Conservation (phyloP, 345 rosid species). For the Corchorus olitorius region DNA sequence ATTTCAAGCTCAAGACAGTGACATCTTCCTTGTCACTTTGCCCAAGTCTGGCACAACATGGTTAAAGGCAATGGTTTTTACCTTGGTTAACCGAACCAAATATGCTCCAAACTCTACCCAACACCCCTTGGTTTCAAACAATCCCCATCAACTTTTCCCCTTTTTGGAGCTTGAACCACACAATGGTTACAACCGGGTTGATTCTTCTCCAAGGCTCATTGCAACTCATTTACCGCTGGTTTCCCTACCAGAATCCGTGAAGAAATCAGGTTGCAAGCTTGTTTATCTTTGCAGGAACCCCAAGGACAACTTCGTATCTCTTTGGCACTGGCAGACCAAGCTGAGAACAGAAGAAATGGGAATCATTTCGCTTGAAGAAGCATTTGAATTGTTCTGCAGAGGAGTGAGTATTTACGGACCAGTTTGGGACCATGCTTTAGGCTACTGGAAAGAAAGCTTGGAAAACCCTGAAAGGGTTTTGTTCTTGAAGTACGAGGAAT, state of each 20-base stretch:
- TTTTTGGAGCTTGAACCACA: constrained; percentile 40
- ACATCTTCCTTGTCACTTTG: constrained; percentile 48
- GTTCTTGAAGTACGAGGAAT: constrained; percentile 57
- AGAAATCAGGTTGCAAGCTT: constrained; percentile 42
- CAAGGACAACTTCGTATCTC: constrained; percentile 55
- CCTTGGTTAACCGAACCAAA: constrained; percentile 36
- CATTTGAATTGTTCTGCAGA: constrained; percentile 46
- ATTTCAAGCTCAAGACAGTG: constrained; percentile 45
- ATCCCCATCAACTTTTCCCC: constrained; percentile 61
- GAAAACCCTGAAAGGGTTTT: constrained; percentile 40
- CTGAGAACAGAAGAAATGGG: constrained; percentile 31
- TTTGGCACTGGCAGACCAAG: constrained; percentile 56
- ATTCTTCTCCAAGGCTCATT: constrained; percentile 43
- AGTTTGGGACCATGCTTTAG: constrained; percentile 59
- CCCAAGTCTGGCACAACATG: constrained; percentile 76
- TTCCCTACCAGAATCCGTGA: constrained; percentile 40
- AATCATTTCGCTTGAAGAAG: constrained; percentile 31
- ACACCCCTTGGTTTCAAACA: constrained; percentile 54
- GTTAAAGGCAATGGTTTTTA: constrained; percentile 55
- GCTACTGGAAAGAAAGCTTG: constrained; percentile 54
- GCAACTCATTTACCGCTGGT: constrained; percentile 41
- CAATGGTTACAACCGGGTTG: constrained; percentile 18
- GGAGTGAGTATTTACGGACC: constrained; percentile 56
- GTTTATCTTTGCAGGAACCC: constrained; percentile 62
- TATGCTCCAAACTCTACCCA: constrained; percentile 10